A percentile compares a stretch with the other conserved stretches of the same genome.
phyloP scores from a whole-genome alignment of 345 rosid species.

The Barbarea vulgaris region DNA sequence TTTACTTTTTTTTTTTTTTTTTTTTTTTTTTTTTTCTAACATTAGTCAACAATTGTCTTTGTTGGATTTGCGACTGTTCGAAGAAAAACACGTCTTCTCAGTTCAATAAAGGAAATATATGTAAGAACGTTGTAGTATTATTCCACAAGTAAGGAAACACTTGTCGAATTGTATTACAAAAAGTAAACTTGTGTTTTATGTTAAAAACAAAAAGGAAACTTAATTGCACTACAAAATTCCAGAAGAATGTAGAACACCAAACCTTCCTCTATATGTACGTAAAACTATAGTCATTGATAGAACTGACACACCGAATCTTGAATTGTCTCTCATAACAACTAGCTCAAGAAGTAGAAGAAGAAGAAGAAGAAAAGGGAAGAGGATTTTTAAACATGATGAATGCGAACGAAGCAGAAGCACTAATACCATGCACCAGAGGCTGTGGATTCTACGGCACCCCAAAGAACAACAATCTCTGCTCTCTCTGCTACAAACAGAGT shows the following conservation, averaged over 20 bases:
- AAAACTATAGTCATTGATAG: neutral
- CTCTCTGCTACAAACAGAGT: slow-evolving; percentile 20
- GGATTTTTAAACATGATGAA: neutral
- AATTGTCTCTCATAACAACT: neutral
- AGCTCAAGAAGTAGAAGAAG: neutral
- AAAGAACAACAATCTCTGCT: slow-evolving; percentile 31
- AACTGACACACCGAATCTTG: neutral
- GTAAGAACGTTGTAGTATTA: neutral
- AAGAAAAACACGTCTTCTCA: neutral
- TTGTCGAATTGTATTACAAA: neutral
- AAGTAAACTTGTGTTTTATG: neutral
- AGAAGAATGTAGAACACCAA: neutral
- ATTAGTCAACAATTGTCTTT: slow-evolving; percentile 15
- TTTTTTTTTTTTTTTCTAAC: neutral
- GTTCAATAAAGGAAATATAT: neutral
- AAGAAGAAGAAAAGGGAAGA: neutral
- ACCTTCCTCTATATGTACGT: neutral
- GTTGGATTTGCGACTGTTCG: neutral
- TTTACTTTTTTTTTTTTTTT: too few species aligned
- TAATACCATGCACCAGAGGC: slow-evolving; percentile 20
- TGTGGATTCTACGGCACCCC: slow-evolving; percentile 28
- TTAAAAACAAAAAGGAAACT: slow-evolving; percentile 3
- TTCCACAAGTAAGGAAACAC: slow-evolving; percentile 15
- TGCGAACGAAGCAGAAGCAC: neutral
- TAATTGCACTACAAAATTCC: neutral